These are phyloP conservation scores for Podila clonocystis DNA, from an alignment of 192 early-diverging fungal species.

Conservation along the genomic window DNA sequence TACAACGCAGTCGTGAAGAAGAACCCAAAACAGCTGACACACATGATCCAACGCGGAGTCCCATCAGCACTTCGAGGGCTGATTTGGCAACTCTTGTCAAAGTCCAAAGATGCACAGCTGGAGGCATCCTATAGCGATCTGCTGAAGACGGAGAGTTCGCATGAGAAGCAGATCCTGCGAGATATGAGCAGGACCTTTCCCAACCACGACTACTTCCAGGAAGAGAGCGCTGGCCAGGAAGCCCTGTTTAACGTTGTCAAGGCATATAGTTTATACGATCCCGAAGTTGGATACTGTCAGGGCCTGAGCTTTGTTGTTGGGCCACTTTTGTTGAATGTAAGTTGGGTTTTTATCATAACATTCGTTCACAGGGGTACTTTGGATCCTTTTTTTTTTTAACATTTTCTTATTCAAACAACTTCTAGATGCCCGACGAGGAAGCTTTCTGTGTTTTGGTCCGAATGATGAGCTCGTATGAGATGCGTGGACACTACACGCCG, in stretches of 20 bases:
- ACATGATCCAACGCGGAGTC: slow-evolving; percentile 87
- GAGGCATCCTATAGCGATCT: slow-evolving; percentile 81
- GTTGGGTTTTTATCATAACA: not conserved
- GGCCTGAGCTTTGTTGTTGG: slow-evolving; percentile 96
- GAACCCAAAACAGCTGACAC: slow-evolving; percentile 80
- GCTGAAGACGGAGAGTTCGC: slow-evolving; percentile 66
- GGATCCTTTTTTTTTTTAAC: not conserved
- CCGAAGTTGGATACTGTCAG: slow-evolving; percentile 97
- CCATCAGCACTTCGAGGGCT: slow-evolving; percentile 90
- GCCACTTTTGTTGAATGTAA: slow-evolving; percentile 90
- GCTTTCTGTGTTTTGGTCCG: slow-evolving; percentile 93
- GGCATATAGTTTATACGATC: slow-evolving; percentile 92
- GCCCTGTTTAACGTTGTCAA: slow-evolving; percentile 91
- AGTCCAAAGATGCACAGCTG: slow-evolving; percentile 80
- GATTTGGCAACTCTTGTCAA: slow-evolving; percentile 93
- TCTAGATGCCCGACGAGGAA: slow-evolving; percentile 96
- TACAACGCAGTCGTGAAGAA: slow-evolving; percentile 84
- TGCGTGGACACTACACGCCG: slow-evolving; percentile 92
- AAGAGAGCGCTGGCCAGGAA: slow-evolving; percentile 90
- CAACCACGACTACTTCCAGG: slow-evolving; percentile 85
- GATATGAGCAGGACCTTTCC: slow-evolving; percentile 96
- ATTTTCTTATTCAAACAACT: not conserved
- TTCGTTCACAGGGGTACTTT: not conserved
- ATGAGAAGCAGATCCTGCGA: slow-evolving; percentile 92
- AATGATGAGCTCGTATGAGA: slow-evolving; percentile 88